These are phyloP conservation scores for Sugiyamaella xylanicola DNA, from an alignment of 1,139 yeast genomes.

Conservation along the genomic window DNA sequence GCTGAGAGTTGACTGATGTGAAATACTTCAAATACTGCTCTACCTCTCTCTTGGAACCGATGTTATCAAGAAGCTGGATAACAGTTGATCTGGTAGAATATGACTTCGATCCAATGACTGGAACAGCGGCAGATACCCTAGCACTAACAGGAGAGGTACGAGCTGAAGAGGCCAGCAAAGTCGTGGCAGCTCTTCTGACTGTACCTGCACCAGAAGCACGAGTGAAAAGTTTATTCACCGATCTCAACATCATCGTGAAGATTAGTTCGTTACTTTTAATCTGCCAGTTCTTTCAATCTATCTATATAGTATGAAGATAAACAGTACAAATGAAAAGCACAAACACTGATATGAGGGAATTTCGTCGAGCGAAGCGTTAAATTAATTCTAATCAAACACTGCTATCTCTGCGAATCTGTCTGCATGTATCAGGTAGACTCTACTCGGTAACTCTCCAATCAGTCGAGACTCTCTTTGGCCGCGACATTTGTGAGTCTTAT, in stretches of 20 bases:
- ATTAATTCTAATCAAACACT: neutral
- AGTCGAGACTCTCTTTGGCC: neutral
- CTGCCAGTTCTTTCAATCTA: neutral
- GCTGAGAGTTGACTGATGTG: slow-evolving; percentile 90
- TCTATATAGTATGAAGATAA: neutral
- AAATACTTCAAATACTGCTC: slow-evolving; percentile 95
- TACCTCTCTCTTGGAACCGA: slow-evolving; percentile 96
- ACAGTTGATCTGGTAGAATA: slow-evolving; percentile 87
- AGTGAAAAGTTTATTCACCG: slow-evolving; percentile 1
- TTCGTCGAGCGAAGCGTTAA: neutral
- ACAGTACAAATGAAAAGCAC: neutral
- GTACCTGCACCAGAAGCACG: slow-evolving; percentile 1
- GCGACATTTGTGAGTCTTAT: slow-evolving; percentile 14
- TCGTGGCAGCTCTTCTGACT: neutral
- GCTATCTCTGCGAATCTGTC: neutral
- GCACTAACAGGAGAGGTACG: neutral
- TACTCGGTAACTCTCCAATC: neutral
- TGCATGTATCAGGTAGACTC: neutral
- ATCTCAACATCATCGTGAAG: slow-evolving; percentile 12
- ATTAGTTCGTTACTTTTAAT: neutral
- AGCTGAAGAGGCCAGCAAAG: neutral
- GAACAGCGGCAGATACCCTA: neutral
- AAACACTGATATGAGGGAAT: neutral
- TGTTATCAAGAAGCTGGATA: slow-evolving; percentile 88
- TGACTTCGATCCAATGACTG: slow-evolving; percentile 5